Evolutionary conservation across 2,329 filamentous ascomycete genomes (phyloP), one percentile per base, ranked within the genome.

Genomic region (Trichoderma guizhouense): DNA sequence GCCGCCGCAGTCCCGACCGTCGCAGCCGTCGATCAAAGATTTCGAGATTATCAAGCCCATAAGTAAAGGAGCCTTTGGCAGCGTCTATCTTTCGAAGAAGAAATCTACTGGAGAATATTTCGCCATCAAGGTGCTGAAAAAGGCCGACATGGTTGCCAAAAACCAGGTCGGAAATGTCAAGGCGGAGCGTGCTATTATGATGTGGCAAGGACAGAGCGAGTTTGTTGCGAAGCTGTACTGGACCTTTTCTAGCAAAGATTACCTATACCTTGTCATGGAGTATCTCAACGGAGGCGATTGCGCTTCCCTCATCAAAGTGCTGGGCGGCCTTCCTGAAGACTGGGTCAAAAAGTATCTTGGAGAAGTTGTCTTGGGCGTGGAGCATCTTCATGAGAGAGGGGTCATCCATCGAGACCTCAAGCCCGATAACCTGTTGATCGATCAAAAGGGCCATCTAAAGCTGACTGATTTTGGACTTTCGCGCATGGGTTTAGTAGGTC

Each of bases 1-100:
- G 51, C 93, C 95, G 34, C 93, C 92, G 1, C 94, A 97, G 80
- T 93, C 94, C 63, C 91, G 94, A 72, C 94, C 95, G 34, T 92
- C 95, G 1, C 93, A 96, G 3, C 94, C 95, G 8, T 99, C 97
- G 0, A 99, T 99, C 83, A 98, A 98, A 77, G 96, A 99, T 79
- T 99, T 99, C 76, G 96, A 99, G 80, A 97, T 99, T 76, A 97
- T 99, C 84, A 99, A 99, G 79, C 96, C 96, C 7, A 99, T 99
- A 82, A 99, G 96, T 83, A 98, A 98, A 82, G 96, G 96, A 64
- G 96, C 96, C 5, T 99, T 99, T 81, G 96, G 96, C 6, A 98
- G 96, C 79, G 96, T 99, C 8, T 99, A 99, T 79, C 84, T 99
- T 36, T 95, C 96, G 1, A 99, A 98, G 84, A 99, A 99, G 86